phyloP scores from a whole-genome alignment of 2,329 filamentous ascomycete genomes.

The Exophiala bonariae region DNA sequence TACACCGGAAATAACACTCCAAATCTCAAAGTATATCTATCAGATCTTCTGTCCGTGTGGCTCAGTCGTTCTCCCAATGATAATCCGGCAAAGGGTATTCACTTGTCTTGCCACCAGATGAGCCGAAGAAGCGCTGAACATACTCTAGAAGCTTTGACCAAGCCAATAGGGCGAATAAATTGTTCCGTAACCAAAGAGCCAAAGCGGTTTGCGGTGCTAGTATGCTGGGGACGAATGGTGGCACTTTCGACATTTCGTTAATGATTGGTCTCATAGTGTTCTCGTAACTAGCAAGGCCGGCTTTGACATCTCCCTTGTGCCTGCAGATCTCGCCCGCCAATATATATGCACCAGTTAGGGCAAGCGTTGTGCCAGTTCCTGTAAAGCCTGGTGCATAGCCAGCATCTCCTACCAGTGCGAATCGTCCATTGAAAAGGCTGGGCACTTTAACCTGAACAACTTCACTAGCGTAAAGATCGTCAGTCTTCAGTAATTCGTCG shows the following conservation, averaged over 20 bases:
- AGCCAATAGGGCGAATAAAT: slow-evolving; percentile 40
- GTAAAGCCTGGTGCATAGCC: slow-evolving; percentile 37
- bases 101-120: slow-evolving; percentile 33
- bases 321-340: slow-evolving; percentile 52
- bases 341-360: slow-evolving; percentile 50
- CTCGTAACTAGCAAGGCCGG: slow-evolving; percentile 38
- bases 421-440: slow-evolving; percentile 33
- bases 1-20: no score
- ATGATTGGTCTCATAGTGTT: slow-evolving; percentile 39
- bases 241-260: slow-evolving; percentile 34
- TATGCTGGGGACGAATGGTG: slow-evolving; percentile 35
- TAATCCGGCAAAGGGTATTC: slow-evolving; percentile 42
- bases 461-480: slow-evolving; percentile 39
- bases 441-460: slow-evolving; percentile 37
- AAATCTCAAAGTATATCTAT: no score
- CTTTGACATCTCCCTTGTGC: slow-evolving; percentile 32
- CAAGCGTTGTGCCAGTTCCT: slow-evolving; percentile 37
- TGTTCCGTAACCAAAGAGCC: slow-evolving; percentile 48
- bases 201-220: slow-evolving; percentile 48
- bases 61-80: no score
- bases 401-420: slow-evolving; percentile 44
- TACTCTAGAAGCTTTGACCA: slow-evolving; percentile 37
- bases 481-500: slow-evolving; percentile 30
- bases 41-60: no score
- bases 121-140: slow-evolving; percentile 32